Percentiles rank a stretch among this genome's conserved stretches.
These are phyloP conservation scores for Ophiostoma ips DNA, from an alignment of 2,329 filamentous ascomycete species.

Conservation along the genomic window DNA sequence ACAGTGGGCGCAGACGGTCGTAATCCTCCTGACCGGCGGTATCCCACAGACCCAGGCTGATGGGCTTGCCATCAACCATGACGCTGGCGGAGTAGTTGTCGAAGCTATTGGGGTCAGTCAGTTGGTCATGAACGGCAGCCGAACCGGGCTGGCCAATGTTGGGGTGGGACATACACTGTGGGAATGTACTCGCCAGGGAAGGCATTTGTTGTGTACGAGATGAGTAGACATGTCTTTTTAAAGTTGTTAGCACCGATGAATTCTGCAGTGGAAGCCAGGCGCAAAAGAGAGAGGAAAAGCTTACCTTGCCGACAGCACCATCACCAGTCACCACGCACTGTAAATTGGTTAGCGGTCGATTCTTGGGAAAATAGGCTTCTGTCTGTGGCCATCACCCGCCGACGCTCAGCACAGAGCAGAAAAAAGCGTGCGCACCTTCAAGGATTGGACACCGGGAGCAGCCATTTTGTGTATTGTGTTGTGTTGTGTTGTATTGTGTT, in stretches of 20 bases:
- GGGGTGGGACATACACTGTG: constrained; percentile 58
- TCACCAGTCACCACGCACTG: constrained; percentile 98
- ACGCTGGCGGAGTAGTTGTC: constrained; percentile 99
- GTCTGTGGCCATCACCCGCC: too few species aligned
- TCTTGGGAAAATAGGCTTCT: too few species aligned
- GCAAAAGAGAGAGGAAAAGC: neutral
- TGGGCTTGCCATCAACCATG: constrained; percentile 96
- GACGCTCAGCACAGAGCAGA: too few species aligned
- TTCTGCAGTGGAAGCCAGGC: too few species aligned
- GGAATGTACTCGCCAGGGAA: constrained; percentile 99
- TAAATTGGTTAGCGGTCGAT: constrained; percentile 23
- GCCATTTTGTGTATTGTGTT: constrained; percentile 45
- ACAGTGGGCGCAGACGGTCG: constrained; percentile 83
- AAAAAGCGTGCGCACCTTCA: constrained; percentile 60
- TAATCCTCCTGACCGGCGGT: constrained; percentile 98
- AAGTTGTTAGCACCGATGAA: neutral
- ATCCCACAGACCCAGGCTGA: constrained; percentile 95
- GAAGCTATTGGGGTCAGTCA: constrained; percentile 44
- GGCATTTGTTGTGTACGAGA: constrained; percentile 98
- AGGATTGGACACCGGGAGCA: constrained; percentile 71
- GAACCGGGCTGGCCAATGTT: neutral
- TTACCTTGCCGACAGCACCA: constrained; percentile 95
- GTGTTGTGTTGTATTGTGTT: neutral
- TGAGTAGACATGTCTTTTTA: constrained; percentile 84
- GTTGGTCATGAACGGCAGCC: too few species aligned